Conservation (phyloP, 768 basidiomycete species). For the Boletus reticulatus region DNA sequence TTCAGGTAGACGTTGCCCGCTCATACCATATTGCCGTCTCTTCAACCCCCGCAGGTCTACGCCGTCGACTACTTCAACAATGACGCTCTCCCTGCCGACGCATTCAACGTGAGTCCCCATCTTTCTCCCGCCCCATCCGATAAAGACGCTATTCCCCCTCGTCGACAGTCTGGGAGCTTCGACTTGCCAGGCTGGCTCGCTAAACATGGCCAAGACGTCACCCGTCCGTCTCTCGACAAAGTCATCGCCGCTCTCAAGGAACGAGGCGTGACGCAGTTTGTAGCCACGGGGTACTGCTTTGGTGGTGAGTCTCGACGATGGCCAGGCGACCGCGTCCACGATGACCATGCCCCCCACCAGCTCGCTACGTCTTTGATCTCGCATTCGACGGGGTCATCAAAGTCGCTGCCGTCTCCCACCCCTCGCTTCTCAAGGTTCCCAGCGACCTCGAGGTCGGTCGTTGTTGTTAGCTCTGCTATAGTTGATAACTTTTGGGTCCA, state of each 20-base stretch:
- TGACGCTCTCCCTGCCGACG: conserved; percentile 25
- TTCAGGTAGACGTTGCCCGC: conserved; percentile 23
- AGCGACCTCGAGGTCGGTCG: conserved; percentile 54
- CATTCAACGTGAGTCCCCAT: conserved; percentile 4
- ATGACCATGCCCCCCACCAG: conserved; percentile 9
- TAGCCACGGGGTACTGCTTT: conserved; percentile 67
- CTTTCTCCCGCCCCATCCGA: not conserved
- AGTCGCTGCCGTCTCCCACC: conserved; percentile 44
- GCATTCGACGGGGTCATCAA: conserved; percentile 40
- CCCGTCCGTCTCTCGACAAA: conserved; percentile 52
- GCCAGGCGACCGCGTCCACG: too few species aligned
- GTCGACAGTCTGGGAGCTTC: conserved; percentile 9
- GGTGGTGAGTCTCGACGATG: conserved; percentile 42
- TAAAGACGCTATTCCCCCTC: not conserved
- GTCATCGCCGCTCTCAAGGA: conserved; percentile 56
- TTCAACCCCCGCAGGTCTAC: conserved; percentile 9
- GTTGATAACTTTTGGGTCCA: too few species aligned
- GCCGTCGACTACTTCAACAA: conserved; percentile 28
- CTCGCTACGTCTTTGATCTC: conserved; percentile 44
- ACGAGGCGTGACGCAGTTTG: conserved; percentile 57
- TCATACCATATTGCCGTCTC: not conserved
- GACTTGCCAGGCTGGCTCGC: conserved; percentile 36
- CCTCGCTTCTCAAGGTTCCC: conserved; percentile 39
- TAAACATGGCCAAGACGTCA: conserved; percentile 38
- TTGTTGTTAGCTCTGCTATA: not conserved